Percentiles rank a stretch among this genome's conserved stretches.
phyloP scores from a whole-genome alignment of 495 filamentous ascomycete species.

The Sphaerosporella brunnea region DNA sequence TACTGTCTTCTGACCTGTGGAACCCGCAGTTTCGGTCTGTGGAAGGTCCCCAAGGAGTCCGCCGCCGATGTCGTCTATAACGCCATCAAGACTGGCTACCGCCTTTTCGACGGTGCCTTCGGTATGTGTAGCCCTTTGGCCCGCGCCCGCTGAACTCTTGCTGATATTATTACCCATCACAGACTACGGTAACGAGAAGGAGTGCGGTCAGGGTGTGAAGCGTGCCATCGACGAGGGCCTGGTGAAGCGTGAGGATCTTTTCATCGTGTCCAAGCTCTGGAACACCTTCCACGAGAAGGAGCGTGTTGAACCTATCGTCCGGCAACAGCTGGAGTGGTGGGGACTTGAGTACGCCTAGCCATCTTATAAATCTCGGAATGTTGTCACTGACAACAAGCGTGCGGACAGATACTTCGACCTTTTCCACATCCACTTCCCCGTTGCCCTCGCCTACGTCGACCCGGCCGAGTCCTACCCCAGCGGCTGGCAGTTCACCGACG shows the following conservation, averaged over 20 bases:
- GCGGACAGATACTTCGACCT: slow-evolving; percentile 9
- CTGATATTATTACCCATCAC: slow-evolving; percentile 7
- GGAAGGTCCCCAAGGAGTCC: slow-evolving; percentile 70
- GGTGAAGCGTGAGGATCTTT: slow-evolving; percentile 73
- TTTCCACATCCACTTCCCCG: slow-evolving; percentile 26
- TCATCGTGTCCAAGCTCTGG: slow-evolving; percentile 88
- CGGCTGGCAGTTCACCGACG: slow-evolving; percentile 49
- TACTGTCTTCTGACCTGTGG: background rate
- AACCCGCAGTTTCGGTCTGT: slow-evolving; percentile 39
- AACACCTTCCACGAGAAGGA: slow-evolving; percentile 68
- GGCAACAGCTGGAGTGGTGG: slow-evolving; percentile 62
- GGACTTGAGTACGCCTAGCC: slow-evolving; percentile 54
- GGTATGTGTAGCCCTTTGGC: slow-evolving; percentile 35
- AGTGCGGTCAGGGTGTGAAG: slow-evolving; percentile 66
- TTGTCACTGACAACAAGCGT: background rate
- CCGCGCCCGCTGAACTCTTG: background rate
- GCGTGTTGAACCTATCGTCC: slow-evolving; percentile 52
- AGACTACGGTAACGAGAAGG: slow-evolving; percentile 84
- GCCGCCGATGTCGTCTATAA: slow-evolving; percentile 69
- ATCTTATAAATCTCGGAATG: background rate
- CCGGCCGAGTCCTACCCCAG: slow-evolving; percentile 62
- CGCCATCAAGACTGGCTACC: slow-evolving; percentile 76
- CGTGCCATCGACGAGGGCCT: slow-evolving; percentile 74
- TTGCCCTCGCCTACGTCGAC: slow-evolving; percentile 63
- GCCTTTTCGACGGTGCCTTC: slow-evolving; percentile 71